phyloP scores from a whole-genome alignment of 2,329 filamentous ascomycete genomes.

The Aspergillus tamarii region DNA sequence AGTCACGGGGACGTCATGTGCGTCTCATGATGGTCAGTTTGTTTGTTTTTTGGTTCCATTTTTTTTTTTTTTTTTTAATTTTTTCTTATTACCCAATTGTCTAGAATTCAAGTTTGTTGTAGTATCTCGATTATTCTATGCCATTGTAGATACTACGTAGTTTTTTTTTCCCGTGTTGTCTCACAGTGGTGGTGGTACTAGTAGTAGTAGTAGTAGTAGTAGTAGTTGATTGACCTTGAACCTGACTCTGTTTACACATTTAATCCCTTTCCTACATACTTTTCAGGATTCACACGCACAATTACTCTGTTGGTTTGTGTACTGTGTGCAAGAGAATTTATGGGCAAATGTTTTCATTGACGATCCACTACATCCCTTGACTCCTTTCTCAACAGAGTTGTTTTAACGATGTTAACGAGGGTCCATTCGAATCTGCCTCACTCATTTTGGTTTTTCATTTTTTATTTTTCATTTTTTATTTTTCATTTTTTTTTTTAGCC shows the following conservation, averaged over 20 bases:
- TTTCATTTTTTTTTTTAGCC: background rate
- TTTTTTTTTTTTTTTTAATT: background rate
- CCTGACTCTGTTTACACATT: background rate
- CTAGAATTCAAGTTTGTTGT: background rate
- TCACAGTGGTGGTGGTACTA: background rate
- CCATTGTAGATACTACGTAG: background rate
- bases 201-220: background rate
- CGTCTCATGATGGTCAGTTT: background rate
- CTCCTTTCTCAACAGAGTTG: constrained; percentile 7
- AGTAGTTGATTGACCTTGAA: background rate
- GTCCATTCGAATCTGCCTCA: background rate
- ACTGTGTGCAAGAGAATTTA: background rate
- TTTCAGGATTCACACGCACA: background rate
- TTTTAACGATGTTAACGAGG: background rate
- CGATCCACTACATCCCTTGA: constrained; percentile 3
- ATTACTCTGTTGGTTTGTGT: background rate
- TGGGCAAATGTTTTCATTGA: background rate
- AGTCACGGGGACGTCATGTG: constrained; percentile 6
- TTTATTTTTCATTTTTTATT: background rate
- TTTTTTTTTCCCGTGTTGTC: background rate
- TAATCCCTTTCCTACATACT: background rate
- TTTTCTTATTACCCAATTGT: background rate
- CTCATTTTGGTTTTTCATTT: background rate
- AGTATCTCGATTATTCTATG: background rate
- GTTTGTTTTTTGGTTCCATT: background rate